Conservation (phyloP, 192 early-diverging fungal genomes). For the Linnemannia hyalina region DNA sequence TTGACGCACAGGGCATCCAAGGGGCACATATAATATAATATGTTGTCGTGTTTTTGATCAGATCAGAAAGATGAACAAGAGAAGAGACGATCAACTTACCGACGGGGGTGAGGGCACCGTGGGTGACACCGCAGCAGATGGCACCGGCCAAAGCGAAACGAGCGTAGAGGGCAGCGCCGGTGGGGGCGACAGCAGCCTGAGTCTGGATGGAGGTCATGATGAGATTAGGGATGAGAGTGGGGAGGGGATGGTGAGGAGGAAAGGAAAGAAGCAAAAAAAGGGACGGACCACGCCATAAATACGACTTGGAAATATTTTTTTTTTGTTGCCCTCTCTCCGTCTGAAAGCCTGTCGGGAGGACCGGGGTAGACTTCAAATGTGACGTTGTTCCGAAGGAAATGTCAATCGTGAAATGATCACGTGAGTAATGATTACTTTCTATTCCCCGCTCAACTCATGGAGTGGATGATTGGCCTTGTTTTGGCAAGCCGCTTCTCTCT, state of each 20-base stretch:
- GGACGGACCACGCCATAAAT: slow-evolving; percentile 4
- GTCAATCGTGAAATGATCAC: neutral
- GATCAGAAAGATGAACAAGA: neutral
- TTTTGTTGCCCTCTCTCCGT: neutral
- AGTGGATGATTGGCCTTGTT: neutral
- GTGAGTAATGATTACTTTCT: neutral
- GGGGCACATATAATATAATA: neutral
- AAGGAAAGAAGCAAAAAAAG: slow-evolving; percentile 1
- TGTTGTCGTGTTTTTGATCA: neutral
- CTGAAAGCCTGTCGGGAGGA: neutral
- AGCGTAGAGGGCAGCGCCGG: slow-evolving; percentile 65
- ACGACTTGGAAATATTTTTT: neutral
- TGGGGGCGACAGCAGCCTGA: slow-evolving; percentile 56
- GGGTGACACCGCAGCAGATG: slow-evolving; percentile 71
- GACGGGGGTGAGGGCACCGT: slow-evolving; percentile 68
- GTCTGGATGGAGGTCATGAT: slow-evolving; percentile 44
- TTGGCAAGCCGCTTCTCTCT: neutral
- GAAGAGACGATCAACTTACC: slow-evolving; percentile 26
- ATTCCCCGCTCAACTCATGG: neutral
- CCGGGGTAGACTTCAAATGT: neutral
- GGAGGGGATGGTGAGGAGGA: slow-evolving; percentile 20
- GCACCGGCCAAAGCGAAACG: slow-evolving; percentile 73
- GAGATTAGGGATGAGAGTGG: slow-evolving; percentile 18
- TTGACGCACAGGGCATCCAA: neutral
- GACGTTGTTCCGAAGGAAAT: neutral